These are phyloP conservation scores for Microcos paniculata DNA, from an alignment of 345 rosid genomes.

Conservation along the genomic window DNA sequence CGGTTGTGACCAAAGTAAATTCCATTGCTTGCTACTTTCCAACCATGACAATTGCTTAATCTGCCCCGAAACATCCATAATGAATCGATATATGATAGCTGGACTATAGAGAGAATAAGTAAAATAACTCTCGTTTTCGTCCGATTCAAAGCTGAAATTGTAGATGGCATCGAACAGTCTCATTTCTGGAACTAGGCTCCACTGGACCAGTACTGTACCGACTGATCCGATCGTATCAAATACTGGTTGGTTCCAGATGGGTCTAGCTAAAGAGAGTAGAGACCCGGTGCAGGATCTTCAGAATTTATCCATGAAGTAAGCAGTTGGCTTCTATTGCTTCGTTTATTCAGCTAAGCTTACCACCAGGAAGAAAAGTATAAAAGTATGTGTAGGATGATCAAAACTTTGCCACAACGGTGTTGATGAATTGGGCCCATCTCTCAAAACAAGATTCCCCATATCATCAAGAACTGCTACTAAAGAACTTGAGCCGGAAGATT, in stretches of 20 bases:
- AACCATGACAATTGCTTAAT: constrained; percentile 47
- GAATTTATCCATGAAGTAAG: constrained; percentile 61
- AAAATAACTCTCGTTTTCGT: constrained; percentile 35
- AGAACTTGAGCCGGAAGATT: constrained; percentile 24
- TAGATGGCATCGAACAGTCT: constrained; percentile 5
- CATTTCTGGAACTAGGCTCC: constrained; percentile 28
- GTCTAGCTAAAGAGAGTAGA: constrained; percentile 60
- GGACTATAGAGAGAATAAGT: constrained; percentile 24
- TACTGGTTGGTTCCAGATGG: constrained; percentile 53
- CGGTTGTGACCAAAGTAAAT: constrained; percentile 65
- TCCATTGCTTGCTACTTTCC: constrained; percentile 36
- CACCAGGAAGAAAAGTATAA: constrained; percentile 74
- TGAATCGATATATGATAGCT: constrained; percentile 20
- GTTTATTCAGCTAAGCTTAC: constrained; percentile 46
- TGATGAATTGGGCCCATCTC: constrained; percentile 26
- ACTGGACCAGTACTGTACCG: too few species aligned
- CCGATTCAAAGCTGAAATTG: constrained; percentile 19
- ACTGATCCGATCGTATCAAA: constrained; percentile 44
- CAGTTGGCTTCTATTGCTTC: constrained; percentile 24
- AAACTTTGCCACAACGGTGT: constrained; percentile 66
- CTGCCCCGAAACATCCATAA: constrained; percentile 63
- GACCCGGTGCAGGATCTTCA: constrained; percentile 67
- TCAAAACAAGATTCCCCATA: constrained; percentile 58
- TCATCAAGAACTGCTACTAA: constrained; percentile 49
- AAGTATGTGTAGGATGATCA: constrained; percentile 23